These are phyloP conservation scores for Sanghuangporus sanghuang DNA, from an alignment of 1,284 basidiomycete species.

Conservation along the genomic window DNA sequence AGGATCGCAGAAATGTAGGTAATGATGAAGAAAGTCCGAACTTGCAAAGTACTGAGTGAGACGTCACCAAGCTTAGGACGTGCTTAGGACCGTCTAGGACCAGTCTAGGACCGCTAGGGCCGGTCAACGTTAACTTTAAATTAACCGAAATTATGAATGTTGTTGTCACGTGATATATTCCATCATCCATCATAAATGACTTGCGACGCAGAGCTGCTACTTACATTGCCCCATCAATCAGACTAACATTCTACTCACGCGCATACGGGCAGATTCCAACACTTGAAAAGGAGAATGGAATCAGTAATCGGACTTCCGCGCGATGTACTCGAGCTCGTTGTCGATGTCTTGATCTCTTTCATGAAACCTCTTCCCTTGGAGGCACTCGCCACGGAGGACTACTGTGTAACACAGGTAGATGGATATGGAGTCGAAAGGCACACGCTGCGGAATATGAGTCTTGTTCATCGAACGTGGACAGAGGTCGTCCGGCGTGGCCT, in stretches of 20 bases:
- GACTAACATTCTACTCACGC: not conserved
- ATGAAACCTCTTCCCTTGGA: not conserved
- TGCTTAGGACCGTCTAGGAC: no score
- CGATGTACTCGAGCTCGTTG: not conserved
- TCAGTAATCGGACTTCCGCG: not conserved
- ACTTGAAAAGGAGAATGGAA: not conserved
- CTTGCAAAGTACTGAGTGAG: no score
- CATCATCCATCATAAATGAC: no score
- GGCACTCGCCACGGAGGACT: not conserved
- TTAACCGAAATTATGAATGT: no score
- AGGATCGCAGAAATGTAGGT: no score
- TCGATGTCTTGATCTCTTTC: not conserved
- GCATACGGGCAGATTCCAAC: not conserved
- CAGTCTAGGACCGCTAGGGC: no score
- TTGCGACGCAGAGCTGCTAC: no score
- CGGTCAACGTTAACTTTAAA: no score
- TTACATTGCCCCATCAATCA: no score
- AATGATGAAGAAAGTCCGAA: no score
- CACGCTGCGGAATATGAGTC: conserved; percentile 1
- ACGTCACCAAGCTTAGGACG: no score
- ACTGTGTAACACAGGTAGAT: not conserved
- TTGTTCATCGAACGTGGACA: conserved; percentile 15
- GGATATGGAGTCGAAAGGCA: not conserved
- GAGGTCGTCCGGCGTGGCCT: not conserved
- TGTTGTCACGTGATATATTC: no score